Percentiles rank a stretch among this genome's conserved stretches.
Conservation (phyloP, 495 filamentous ascomycete species). For the Penicillium lividum region DNA sequence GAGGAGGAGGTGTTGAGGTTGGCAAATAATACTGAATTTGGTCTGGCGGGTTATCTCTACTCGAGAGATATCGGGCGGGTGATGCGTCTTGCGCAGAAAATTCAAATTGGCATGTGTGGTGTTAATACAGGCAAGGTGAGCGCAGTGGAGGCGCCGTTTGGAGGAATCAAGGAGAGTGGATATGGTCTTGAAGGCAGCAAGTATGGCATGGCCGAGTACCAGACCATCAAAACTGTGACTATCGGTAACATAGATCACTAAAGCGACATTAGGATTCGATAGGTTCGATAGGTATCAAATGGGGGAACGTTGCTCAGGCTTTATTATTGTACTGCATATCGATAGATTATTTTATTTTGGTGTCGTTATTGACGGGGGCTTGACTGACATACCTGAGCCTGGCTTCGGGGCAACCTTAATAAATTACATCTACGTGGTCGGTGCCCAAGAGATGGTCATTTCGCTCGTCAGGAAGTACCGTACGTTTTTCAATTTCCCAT, state of each 20-base stretch:
- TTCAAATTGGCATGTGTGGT: slow-evolving; percentile 47
- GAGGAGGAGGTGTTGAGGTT: slow-evolving; percentile 74
- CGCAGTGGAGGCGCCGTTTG: slow-evolving; percentile 39
- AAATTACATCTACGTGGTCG: no score
- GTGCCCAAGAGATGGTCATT: no score
- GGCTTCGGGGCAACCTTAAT: no score
- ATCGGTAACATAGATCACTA: slow-evolving; percentile 8
- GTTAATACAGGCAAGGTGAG: slow-evolving; percentile 11
- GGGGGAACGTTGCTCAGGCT: no score
- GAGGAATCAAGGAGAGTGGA: slow-evolving; percentile 55
- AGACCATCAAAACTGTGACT: slow-evolving; percentile 76
- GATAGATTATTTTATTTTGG: no score
- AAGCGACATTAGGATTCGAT: no score
- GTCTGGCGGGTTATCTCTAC: slow-evolving; percentile 79
- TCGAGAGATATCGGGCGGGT: slow-evolving; percentile 64
- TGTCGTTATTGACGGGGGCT: no score
- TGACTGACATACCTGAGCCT: no score
- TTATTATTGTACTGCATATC: no score
- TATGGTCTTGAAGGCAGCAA: slow-evolving; percentile 65
- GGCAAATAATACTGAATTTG: slow-evolving; percentile 71
- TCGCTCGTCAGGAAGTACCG: no score
- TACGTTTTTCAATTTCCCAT: no score
- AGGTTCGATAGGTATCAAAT: no score
- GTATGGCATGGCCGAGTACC: slow-evolving; percentile 82
- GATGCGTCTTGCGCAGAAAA: slow-evolving; percentile 67